Base-by-base conservation (phyloP, 352 stramenopile species). In the Globisporangium paddicum region DNA sequence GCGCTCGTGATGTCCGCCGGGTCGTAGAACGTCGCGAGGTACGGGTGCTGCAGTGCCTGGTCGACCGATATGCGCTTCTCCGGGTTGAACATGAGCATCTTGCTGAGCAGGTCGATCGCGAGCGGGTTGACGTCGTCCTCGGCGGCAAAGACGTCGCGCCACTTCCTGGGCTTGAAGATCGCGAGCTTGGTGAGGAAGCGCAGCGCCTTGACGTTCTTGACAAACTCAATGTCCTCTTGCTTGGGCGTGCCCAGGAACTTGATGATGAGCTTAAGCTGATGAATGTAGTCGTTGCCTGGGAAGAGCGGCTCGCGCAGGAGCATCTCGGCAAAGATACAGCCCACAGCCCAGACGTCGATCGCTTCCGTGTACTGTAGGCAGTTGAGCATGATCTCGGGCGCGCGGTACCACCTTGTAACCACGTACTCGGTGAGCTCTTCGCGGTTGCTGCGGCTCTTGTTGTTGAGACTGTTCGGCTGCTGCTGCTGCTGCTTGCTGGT, bases 281-380 rank as follows among this genome's bases (percentile, higher is more conserved):
- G 77, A 41, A 91, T 82, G 66, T 90, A 93, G 64, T 93, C 83
- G 37, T 93, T 87, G 49, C 83, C 83, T 3, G 80, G 93, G 63
- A 99, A 99, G 34, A 98, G 85, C 46, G 97, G 96, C 68, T 99
- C 98, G 38, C 97, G 82, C 37, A 89, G 66, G 18, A 99, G 83
- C 63, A 99, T 93, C 76, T 99, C 97, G 16, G 93, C 97, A 66
- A 99, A 98, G 61, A 99, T 99, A 67, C 97, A 99, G 18, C 97
- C 97, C 19, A 98, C 93, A 54, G 83, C 86, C 93, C 93, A 98
- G 16, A 98, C 68, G 65, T 98, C 93, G 57, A 98, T 92, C 21
- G 90, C 84, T 62, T 96, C 88, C 3, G 87, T 95, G 72, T 99
- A 99, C 35, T 98, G 76, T 41, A 98, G 81, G 62, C 89, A 98